A percentile compares a stretch with the other conserved stretches of the same genome.
Evolutionary conservation across 306 rosid species (phyloP).

Genomic region (Comarum palustre): DNA sequence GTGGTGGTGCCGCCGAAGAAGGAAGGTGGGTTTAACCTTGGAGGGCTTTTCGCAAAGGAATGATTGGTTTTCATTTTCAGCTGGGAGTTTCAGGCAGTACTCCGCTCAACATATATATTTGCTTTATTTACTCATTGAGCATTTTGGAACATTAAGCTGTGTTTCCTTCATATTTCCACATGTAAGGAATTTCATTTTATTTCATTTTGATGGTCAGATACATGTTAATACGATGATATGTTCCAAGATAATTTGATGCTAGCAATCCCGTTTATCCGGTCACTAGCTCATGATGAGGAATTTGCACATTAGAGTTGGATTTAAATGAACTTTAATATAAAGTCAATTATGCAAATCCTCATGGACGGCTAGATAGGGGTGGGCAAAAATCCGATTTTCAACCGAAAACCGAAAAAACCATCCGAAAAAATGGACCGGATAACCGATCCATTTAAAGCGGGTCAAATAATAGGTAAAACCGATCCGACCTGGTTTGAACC

Average conservation of each 20-base stretch:
- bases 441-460: too few species aligned
- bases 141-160: constrained; percentile 24
- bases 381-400: too few species aligned
- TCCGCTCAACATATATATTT: constrained; percentile 8
- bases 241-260: constrained; percentile 2
- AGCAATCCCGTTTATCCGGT: too few species aligned
- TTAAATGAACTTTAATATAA: too few species aligned
- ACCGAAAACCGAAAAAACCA: too few species aligned
- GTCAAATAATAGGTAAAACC: too few species aligned
- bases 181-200: constrained; percentile 27
- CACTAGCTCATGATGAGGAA: too few species aligned
- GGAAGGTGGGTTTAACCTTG: constrained; percentile 58
- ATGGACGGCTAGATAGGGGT: too few species aligned
- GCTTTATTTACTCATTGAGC: constrained; percentile 21
- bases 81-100: constrained; percentile 4
- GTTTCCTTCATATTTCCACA: constrained; percentile 18
- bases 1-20: constrained; percentile 67
- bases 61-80: constrained; percentile 21
- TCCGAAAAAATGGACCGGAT: too few species aligned
- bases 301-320: too few species aligned
- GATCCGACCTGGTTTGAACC: too few species aligned
- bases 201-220: constrained; percentile 27
- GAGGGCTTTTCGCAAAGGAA: constrained; percentile 73
- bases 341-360: too few species aligned
- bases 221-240: constrained; percentile 3